phyloP scores from a whole-genome alignment of 805 yeast genomes.

The Myxozyma nipponensis region DNA sequence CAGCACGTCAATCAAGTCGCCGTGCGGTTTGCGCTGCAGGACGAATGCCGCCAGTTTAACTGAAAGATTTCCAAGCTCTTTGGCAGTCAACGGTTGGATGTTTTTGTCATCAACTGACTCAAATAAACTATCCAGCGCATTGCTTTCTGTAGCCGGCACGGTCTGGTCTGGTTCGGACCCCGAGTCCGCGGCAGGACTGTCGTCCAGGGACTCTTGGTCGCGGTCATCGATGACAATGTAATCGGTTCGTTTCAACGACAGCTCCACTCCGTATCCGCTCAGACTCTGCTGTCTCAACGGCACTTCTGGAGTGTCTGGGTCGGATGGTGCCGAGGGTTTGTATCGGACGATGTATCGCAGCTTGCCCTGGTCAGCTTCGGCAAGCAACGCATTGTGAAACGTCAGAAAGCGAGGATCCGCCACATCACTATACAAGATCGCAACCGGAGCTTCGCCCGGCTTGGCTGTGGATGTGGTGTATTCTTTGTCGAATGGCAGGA shows the following conservation, averaged over 20 bases:
- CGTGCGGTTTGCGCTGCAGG: conserved; percentile 21
- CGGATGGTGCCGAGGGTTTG: conserved; percentile 42
- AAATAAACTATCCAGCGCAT: conserved; percentile 19
- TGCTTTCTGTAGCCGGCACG: conserved; percentile 9
- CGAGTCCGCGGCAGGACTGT: neutral
- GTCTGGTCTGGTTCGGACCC: neutral
- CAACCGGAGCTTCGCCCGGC: conserved; percentile 52
- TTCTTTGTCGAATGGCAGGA: conserved; percentile 56
- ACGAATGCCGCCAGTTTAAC: conserved; percentile 39
- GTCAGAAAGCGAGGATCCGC: conserved; percentile 47
- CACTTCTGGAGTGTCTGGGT: conserved; percentile 28
- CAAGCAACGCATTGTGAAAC: conserved; percentile 56
- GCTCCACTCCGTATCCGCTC: conserved; percentile 62
- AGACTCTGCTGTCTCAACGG: conserved; percentile 11
- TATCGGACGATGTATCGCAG: conserved; percentile 75
- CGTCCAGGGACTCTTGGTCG: conserved; percentile 30
- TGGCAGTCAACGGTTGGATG: conserved; percentile 24
- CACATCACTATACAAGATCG: conserved; percentile 66
- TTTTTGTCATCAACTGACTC: conserved; percentile 30
- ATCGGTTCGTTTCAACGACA: conserved; percentile 63
- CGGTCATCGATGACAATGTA: conserved; percentile 64
- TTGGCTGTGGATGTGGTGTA: conserved; percentile 45
- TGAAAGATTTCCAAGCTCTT: conserved; percentile 33
- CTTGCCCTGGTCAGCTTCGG: conserved; percentile 60
- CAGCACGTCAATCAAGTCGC: conserved; percentile 41